Conservation (phyloP, 164 flowering plant species). For the Liriodendron chinense region DNA sequence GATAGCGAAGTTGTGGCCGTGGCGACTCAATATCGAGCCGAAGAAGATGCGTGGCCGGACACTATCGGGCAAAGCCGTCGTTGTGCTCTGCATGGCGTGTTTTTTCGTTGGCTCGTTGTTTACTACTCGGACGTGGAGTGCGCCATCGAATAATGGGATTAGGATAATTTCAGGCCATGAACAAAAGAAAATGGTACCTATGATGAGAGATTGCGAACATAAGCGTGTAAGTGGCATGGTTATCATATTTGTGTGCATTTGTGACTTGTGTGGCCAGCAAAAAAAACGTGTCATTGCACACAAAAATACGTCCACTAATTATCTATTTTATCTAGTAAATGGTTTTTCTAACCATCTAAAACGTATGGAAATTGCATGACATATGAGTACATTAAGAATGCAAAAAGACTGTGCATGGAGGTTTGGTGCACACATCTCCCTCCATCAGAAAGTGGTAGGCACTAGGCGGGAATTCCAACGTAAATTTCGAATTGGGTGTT, state of each 20-base stretch:
- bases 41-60: conserved; percentile 64
- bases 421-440: too few species aligned
- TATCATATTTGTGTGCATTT: background rate
- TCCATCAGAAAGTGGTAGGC: background rate
- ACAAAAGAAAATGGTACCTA: background rate
- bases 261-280: too few species aligned
- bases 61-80: conserved; percentile 44
- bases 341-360: too few species aligned
- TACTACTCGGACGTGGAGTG: conserved; percentile 33
- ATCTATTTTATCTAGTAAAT: too few species aligned
- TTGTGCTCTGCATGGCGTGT: conserved; percentile 52
- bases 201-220: conserved; percentile 34
- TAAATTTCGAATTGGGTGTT: background rate
- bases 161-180: background rate
- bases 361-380: too few species aligned
- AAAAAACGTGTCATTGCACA: too few species aligned
- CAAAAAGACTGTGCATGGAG: too few species aligned
- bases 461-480: background rate
- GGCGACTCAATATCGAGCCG: conserved; percentile 14
- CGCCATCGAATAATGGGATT: background rate
- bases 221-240: conserved; percentile 38
- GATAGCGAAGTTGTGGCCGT: conserved; percentile 12
- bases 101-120: conserved; percentile 71
- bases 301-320: too few species aligned
- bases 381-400: too few species aligned